Percentiles rank a stretch among this genome's conserved stretches.
phyloP scores from a whole-genome alignment of 352 stramenopile species.

The Phytophthora rubi region DNA sequence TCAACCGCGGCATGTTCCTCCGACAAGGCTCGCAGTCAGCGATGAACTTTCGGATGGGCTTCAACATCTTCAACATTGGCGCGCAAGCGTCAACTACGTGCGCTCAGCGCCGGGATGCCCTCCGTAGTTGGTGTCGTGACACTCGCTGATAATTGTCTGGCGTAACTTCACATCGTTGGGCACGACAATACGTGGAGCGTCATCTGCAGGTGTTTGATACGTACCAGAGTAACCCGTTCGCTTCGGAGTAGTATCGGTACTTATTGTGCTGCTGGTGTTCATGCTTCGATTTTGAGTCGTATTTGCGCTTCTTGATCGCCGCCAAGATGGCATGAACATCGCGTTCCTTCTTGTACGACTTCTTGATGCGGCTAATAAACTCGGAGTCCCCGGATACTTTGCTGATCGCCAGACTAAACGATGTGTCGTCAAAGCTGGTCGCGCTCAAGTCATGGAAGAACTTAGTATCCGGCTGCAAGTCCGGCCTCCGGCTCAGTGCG shows the following conservation, averaged over 20 bases:
- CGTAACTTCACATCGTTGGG: slow-evolving; percentile 19
- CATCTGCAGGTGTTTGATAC: slow-evolving; percentile 7
- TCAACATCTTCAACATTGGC: slow-evolving; percentile 13
- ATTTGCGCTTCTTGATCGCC: background rate
- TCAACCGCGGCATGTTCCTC: slow-evolving; percentile 18
- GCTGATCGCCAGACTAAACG: slow-evolving; percentile 4
- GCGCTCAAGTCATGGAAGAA: slow-evolving; percentile 24
- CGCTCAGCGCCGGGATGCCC: slow-evolving; percentile 12
- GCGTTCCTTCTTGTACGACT: background rate
- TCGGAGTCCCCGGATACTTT: background rate
- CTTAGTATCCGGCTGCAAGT: slow-evolving; percentile 22
- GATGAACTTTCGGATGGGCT: slow-evolving; percentile 17
- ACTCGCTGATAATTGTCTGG: slow-evolving; percentile 10
- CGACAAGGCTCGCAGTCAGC: slow-evolving; percentile 23
- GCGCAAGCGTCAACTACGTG: slow-evolving; percentile 15
- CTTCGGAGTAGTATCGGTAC: background rate
- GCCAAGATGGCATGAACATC: background rate
- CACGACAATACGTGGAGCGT: slow-evolving; percentile 14
- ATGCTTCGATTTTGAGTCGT: background rate
- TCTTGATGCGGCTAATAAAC: slow-evolving; percentile 2
- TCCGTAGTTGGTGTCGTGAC: slow-evolving; percentile 22
- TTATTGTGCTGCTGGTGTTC: background rate
- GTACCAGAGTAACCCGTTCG: slow-evolving; percentile 8
- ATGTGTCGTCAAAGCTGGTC: slow-evolving; percentile 14
- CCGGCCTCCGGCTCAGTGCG: slow-evolving; percentile 6